Percentiles rank a stretch among this genome's conserved stretches.
phyloP scores from a whole-genome alignment of 225 moss, liverwort and hornwort genomes.

The Climacium dendroides region DNA sequence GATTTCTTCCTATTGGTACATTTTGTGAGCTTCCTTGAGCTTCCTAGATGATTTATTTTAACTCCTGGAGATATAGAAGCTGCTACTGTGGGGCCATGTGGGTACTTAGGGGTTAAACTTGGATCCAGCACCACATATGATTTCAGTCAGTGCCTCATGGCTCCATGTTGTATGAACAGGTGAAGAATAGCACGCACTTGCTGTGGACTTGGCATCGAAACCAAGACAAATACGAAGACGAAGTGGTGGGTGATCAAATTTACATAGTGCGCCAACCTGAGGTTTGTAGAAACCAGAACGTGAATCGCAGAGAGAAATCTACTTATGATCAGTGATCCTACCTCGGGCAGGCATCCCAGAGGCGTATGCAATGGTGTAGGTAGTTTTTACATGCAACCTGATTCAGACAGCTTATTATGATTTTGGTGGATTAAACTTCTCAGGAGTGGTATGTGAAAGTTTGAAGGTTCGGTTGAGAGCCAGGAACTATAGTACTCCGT shows the following conservation, averaged over 20 bases:
- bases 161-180: slow-evolving; percentile 29
- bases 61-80: not conserved
- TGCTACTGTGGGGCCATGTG: not conserved
- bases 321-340: not conserved
- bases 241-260: slow-evolving; percentile 59
- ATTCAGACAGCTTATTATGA: not conserved
- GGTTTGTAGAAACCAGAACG: slow-evolving; percentile 50
- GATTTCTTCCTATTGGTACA: not conserved
- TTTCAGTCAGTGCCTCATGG: not conserved
- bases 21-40: too few species aligned
- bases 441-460: not conserved
- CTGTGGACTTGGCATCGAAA: slow-evolving; percentile 99
- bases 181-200: slow-evolving; percentile 71
- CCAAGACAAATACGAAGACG: slow-evolving; percentile 51
- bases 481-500: not conserved
- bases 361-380: not conserved
- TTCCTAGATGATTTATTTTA: not conserved
- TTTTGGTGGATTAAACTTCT: not conserved
- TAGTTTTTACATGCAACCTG: not conserved
- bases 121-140: not conserved
- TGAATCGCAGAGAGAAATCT: not conserved
- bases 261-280: slow-evolving; percentile 86
- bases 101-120: not conserved
- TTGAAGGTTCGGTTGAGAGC: not conserved
- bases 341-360: not conserved